These are phyloP conservation scores for Rubia balearica DNA, from an alignment of 305 asterid genomes.

Conservation along the genomic window DNA sequence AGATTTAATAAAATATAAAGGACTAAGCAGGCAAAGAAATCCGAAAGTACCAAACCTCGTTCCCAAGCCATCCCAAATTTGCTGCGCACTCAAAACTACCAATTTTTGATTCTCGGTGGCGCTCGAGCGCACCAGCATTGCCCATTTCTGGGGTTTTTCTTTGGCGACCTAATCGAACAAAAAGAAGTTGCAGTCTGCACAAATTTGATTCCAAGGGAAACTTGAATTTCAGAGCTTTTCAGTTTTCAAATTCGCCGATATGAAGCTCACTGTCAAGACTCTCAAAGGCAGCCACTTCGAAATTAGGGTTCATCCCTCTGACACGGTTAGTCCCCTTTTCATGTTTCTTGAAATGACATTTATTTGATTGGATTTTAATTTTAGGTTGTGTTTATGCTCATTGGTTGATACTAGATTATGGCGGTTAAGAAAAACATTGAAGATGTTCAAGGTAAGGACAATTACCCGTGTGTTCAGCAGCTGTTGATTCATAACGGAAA, in stretches of 20 bases:
- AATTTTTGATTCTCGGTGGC: conserved; percentile 15
- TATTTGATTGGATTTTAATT: background rate
- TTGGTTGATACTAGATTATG: conserved; percentile 47
- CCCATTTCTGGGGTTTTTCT: conserved; percentile 12
- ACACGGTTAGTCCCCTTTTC: conserved; percentile 46
- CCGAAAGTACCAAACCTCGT: conserved; percentile 3
- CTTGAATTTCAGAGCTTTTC: background rate
- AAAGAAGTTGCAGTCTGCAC: background rate
- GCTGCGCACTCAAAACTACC: background rate
- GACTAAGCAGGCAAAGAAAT: background rate
- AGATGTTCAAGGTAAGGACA: conserved; percentile 85
- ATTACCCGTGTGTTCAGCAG: conserved; percentile 91
- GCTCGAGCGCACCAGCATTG: conserved; percentile 11
- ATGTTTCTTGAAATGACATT: background rate
- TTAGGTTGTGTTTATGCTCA: background rate
- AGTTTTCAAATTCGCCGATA: conserved; percentile 26
- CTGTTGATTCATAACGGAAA: conserved; percentile 85
- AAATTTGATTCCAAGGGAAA: background rate
- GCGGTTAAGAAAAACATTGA: conserved; percentile 89
- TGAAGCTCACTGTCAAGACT: conserved; percentile 97
- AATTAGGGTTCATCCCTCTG: conserved; percentile 69
- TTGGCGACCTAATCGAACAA: background rate
- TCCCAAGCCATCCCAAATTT: conserved; percentile 8
- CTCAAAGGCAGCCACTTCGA: conserved; percentile 94
- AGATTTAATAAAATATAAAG: background rate